Percentiles rank a stretch among this genome's conserved stretches.
Conservation (phyloP, 768 basidiomycete species). For the Mycena albidolilacea region DNA sequence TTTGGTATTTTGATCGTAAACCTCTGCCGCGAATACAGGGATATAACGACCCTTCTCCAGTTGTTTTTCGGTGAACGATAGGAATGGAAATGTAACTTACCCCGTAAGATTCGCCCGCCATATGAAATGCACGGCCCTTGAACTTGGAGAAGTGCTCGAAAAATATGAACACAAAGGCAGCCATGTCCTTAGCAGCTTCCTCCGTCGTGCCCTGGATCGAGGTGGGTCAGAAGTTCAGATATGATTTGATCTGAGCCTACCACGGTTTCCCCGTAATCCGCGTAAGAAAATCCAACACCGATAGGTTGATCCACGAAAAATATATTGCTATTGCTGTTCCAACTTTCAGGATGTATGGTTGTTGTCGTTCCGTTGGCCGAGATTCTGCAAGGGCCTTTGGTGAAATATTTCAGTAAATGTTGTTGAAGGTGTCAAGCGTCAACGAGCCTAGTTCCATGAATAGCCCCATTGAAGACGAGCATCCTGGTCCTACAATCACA, state of each 20-base stretch:
- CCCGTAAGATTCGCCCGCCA: conserved; percentile 72
- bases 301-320: conserved; percentile 74
- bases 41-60: conserved; percentile 63
- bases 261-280: conserved; percentile 72
- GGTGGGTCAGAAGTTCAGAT: neutral
- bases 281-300: conserved; percentile 63
- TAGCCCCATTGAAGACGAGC: conserved; percentile 67
- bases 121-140: conserved; percentile 75
- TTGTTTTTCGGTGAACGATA: neutral
- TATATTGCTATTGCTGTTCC: conserved; percentile 79
- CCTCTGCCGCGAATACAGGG: conserved; percentile 63
- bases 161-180: conserved; percentile 79
- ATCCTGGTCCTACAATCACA: conserved; percentile 53
- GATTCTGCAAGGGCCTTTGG: conserved; percentile 78
- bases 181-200: conserved; percentile 64
- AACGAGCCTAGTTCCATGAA: conserved; percentile 77
- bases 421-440: neutral
- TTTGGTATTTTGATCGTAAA: conserved; percentile 62
- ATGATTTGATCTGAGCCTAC: conserved; percentile 47
- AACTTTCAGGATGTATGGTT: conserved; percentile 69
- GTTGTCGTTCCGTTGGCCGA: conserved; percentile 59
- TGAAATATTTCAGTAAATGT: neutral
- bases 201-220: conserved; percentile 10
- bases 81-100: conserved; percentile 47
- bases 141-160: conserved; percentile 82